Base-by-base conservation (phyloP, 805 yeast species). In the Monosporozyma aquatica region DNA sequence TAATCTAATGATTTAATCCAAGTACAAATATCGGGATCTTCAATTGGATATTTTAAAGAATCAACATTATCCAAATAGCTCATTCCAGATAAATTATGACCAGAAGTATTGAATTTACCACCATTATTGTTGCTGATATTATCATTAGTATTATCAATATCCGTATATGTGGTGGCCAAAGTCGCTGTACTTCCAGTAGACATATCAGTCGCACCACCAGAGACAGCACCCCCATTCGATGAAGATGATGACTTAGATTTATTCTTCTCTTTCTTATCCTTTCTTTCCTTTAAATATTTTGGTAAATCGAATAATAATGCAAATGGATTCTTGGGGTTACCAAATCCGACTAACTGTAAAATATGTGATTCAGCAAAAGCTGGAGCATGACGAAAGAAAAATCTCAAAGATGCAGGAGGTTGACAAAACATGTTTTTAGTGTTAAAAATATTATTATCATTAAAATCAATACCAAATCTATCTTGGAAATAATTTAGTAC, bases 381-480 rank as follows among this genome's bases (percentile, higher is more conserved):
- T 3, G 87, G 74, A 1, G 86, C 79, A 55, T 82, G 81, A 52
- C 82, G 81, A 54, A 79, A 80, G 83, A 87, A 84, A 52, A 82
- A 82, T 44, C 76, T 78, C 33, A 69, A 50, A 8, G 58, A 53
- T 30, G 57, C 58, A 20, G 59, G 59, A 25, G 59, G 61, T 38
- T 66, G 68, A 20, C 60, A 52, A 27, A 65, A 57, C 50, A 67
- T 66, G 28, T 61, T 62, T 47, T 72, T 54, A 42, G 70, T 52
- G 54, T 74, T 72, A 55, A 82, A 82, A 51, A 79, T 80, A 52
- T 79, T 78, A 39, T 71, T 68, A 20, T 81, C 79, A 46, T 75
- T 75, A 15, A 77, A 71, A 53, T 80, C 86, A 24, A 79, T 64
- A 8, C 87, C 90, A 58, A 80, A 62, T 37, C 54, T 77, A 18